Evolutionary conservation across 805 yeast genomes (phyloP).

Genomic region (Metschnikowia cubensis): DNA sequence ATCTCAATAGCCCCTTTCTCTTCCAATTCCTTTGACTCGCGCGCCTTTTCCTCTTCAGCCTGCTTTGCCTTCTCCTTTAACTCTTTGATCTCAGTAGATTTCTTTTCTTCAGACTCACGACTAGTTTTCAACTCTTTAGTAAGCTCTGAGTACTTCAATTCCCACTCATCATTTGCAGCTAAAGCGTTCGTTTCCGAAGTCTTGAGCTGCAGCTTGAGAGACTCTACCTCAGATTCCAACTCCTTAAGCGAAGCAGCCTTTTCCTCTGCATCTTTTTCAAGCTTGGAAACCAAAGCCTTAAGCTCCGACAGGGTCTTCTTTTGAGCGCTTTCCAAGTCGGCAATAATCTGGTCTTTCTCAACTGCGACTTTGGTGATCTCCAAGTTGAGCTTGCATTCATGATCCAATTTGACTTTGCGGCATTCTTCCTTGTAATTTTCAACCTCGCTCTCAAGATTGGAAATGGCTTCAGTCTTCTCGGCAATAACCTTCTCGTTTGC

Average conservation of each 20-base stretch:
- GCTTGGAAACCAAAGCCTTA: not conserved
- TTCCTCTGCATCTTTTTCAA: constrained; percentile 4
- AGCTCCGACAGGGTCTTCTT: not conserved
- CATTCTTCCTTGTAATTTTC: constrained; percentile 6
- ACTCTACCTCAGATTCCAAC: constrained; percentile 1
- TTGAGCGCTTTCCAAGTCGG: not conserved
- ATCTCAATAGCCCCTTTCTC: constrained; percentile 3
- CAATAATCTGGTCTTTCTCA: constrained; percentile 18
- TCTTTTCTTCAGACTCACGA: not conserved
- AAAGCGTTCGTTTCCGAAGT: not conserved
- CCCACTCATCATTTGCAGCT: not conserved
- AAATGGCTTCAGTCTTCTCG: not conserved
- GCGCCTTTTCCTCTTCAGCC: constrained; percentile 4
- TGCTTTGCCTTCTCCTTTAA: not conserved
- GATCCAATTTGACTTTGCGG: constrained; percentile 13
- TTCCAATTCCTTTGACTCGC: not conserved
- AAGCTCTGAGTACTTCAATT: not conserved
- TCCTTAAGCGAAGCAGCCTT: not conserved
- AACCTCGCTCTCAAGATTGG: not conserved
- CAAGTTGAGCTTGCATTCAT: constrained; percentile 23
- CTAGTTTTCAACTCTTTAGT: not conserved
- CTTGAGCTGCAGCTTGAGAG: constrained; percentile 7
- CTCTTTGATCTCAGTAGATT: constrained; percentile 2
- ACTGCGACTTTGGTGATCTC: constrained; percentile 23
- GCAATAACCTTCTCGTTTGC: constrained; percentile 4